A percentile compares a stretch with the other conserved stretches of the same genome.
phyloP scores from a whole-genome alignment of 2,329 filamentous ascomycete genomes.

The Pseudocercospora fijiensis region DNA sequence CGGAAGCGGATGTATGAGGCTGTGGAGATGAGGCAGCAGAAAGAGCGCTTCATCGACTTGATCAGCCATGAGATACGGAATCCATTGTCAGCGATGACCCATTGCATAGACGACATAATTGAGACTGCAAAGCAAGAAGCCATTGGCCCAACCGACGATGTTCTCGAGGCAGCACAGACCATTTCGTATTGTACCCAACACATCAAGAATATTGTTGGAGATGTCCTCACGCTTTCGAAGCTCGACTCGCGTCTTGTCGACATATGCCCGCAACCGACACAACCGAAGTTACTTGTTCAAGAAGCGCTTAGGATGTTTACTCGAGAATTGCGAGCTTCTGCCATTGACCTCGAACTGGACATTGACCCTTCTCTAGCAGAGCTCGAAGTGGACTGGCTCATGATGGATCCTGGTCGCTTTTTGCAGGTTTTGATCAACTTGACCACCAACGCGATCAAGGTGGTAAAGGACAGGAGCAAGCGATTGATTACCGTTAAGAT shows the following conservation, averaged over 20 bases:
- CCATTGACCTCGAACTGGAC: conserved; percentile 30
- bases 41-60: conserved; percentile 37
- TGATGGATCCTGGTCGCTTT: conserved; percentile 31
- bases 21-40: conserved; percentile 37
- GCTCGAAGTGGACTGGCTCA: conserved; percentile 26
- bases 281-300: conserved; percentile 37
- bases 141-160: conserved; percentile 13
- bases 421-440: conserved; percentile 44
- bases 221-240: conserved; percentile 48
- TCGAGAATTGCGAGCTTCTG: conserved; percentile 39
- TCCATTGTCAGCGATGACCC: conserved; percentile 45
- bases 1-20: conserved; percentile 42
- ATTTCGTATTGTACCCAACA: conserved; percentile 35
- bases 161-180: conserved; percentile 33
- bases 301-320: conserved; percentile 44
- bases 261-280: conserved; percentile 40
- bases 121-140: conserved; percentile 13
- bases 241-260: conserved; percentile 37
- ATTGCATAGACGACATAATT: conserved; percentile 46
- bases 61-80: conserved; percentile 46
- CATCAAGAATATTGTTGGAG: conserved; percentile 46
- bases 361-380: conserved; percentile 16
- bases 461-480: conserved; percentile 39
- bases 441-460: conserved; percentile 49
- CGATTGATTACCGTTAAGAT: conserved; percentile 39